Evolutionary conservation across 1,284 basidiomycete genomes (phyloP), one percentile per base, ranked within the genome.

Genomic region (Apiotrichum brassicae): DNA sequence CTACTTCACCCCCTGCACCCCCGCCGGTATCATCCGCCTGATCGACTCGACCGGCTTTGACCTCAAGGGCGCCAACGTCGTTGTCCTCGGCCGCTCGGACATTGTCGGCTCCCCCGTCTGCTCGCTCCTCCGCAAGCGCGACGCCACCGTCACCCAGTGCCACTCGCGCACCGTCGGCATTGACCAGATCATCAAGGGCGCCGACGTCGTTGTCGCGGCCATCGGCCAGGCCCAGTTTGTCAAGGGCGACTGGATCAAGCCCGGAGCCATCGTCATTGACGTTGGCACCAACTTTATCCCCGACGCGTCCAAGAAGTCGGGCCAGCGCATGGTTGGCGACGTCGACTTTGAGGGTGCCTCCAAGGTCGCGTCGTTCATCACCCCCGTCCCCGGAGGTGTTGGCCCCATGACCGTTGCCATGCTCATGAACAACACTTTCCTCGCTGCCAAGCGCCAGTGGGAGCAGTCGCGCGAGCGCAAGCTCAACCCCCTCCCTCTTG

Each of bases 331-430:
- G 18, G 92, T 98, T 53, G 95, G 95, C 43, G 95, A 99, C 73
- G 91, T 98, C 51, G 85, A 97, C 64, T 97, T 83, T 68, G 79
- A 79, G 5, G 80, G 84, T 13, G 94, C 89, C 28, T 76, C 81
- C 43, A 70, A 79, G 49, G 82, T 87, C 55, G 94, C 93, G 7
- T 85, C 86, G 4, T 77, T 85, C 72, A 97, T 99, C 68, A 99
- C 95, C 0, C 95, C 95, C 37, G 95, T 99, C 16, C 95, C 95
- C 0, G 92, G 92, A 68, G 95, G 95, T 58, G 95, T 99, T 48
- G 95, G 95, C 20, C 95, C 95, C 25, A 97, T 97, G 94, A 99
- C 95, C 9, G 95, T 99, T 54, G 95, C 95, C 36, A 82, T 97
- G 79, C 84, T 99, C 60, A 97, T 98, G 94, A 81, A 85, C 67